Base-by-base conservation (phyloP, 768 basidiomycete genomes). In the Hemileccinum rubropunctum region DNA sequence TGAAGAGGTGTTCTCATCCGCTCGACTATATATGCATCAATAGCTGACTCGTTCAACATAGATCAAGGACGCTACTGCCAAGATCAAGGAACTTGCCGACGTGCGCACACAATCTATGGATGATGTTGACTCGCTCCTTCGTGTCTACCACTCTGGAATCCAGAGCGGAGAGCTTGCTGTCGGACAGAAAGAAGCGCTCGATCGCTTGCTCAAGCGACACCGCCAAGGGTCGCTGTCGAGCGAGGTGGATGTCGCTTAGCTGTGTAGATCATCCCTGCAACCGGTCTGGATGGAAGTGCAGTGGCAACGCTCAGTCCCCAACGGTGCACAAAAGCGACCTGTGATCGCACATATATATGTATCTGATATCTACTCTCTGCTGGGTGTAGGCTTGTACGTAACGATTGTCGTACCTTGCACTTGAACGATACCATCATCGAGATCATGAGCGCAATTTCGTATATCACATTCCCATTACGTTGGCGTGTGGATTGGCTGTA, bases 81-180 rank as follows among this genome's bases (percentile, higher is more conserved):
- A 97, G 82, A 98, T 98, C 79, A 99, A 99, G 83, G 94, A 97
- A 71, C 86, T 99, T 47, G 97, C 97, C 10, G 97, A 99, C 63
- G 91, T 98, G 47, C 86, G 92, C 55, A 98, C 95, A 10, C 97
- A 99, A 70, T 92, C 90, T 12, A 98, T 99, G 93, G 95, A 98
- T 64, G 95, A 98, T 65, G 97, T 99, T 53, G 97, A 99, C 71
- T 90, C 92, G 28, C 84, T 99, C 33, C 80, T 99, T 39, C 91
- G 97, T 66, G 80, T 98, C 35, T 98, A 97, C 73, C 94, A 98
- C 77, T 88, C 88, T 46, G 93, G 88, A 30, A 93, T 98, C 68
- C 84, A 88, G 64, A 86, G 86, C 33, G 97, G 97, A 50, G 84
- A 91, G 67, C 88, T 99, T 61, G 84, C 83, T 39, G 87, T 98